These are phyloP conservation scores for Talaromyces proteolyticus DNA, from an alignment of 495 filamentous ascomycete species.

Conservation along the genomic window DNA sequence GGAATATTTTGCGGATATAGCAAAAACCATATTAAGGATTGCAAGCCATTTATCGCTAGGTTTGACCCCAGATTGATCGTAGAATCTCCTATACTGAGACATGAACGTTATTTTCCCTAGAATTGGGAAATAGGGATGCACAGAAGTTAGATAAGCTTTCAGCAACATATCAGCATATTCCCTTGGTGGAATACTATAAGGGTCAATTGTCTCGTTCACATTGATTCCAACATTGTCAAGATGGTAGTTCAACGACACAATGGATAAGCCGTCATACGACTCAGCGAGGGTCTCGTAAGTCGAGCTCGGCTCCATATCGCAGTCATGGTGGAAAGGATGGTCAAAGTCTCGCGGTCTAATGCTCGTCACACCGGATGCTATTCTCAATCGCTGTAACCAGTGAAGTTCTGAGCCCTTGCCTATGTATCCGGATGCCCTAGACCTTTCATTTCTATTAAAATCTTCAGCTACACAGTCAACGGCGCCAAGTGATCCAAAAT, in stretches of 20 bases:
- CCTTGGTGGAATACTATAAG: conserved; percentile 43
- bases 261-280: conserved; percentile 12
- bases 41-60: conserved; percentile 46
- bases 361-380: conserved; percentile 20
- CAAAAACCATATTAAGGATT: conserved; percentile 60
- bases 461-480: conserved; percentile 55
- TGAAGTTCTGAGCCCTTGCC: conserved; percentile 58
- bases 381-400: conserved; percentile 49
- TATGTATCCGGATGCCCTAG: conserved; percentile 49
- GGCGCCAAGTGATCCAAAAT: conserved; percentile 53
- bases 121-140: conserved; percentile 53
- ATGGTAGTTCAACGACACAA: conserved; percentile 45
- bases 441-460: conserved; percentile 42
- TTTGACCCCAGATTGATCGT: conserved; percentile 8
- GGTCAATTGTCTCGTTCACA: conserved; percentile 33
- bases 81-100: conserved; percentile 35
- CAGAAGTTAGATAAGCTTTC: conserved; percentile 47
- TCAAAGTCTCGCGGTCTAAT: no score
- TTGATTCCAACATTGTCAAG: conserved; percentile 48
- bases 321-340: not conserved
- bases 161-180: conserved; percentile 46
- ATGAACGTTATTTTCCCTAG: conserved; percentile 37
- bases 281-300: not conserved
- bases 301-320: not conserved
- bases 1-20: conserved; percentile 48